Evolutionary conservation across 1,139 yeast species (phyloP), one percentile per base, ranked within the genome.

Genomic region (Zygoascus sp.): DNA sequence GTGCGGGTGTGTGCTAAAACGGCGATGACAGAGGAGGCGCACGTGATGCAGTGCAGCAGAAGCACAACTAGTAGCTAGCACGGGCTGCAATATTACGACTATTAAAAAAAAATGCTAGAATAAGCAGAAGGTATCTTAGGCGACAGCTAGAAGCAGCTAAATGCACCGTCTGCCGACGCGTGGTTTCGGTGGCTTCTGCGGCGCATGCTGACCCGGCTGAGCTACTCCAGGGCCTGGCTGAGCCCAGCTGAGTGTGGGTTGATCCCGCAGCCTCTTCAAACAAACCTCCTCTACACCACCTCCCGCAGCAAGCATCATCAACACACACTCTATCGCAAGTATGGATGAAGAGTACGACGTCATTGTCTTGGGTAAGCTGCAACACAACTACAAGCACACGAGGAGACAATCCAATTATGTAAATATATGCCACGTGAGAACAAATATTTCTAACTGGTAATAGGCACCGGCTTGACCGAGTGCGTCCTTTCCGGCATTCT

Each of bases 291-390:
- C n/a, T n/a, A n/a, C n/a, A n/a, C n/a, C n/a, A n/a, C n/a, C n/a
- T n/a, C n/a, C n/a, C n/a, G 28, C 28, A 25, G 28, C 28, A 25
- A 25, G n/a, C 28, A 25, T 25, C 28, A 25, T 20, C 23, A 41
- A 15, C 25, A 38, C n/a, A 32, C 28, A n/a, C 6, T n/a, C n/a
- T n/a, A n/a, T n/a, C n/a, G n/a, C n/a, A 38, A 53, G 50, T 25
- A 88, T 94, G 96, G 97, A 92, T 70, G 97, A 90, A 71, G 81
- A 86, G 59, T 92, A 90, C 79, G 98, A 92, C 72, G 92, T 86
- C 53, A 86, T 87, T 58, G 95, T 87, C 36, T 68, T 83, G 43
- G 90, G 88, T 66, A 69, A 23, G 75, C 64, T 6, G 19, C 7
- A 28, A 11, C 9, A 7, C 28, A 25, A 25, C 28, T n/a, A 6